These are phyloP conservation scores for Hypoxylon lenormandii DNA, from an alignment of 495 filamentous ascomycete species.

Conservation along the genomic window DNA sequence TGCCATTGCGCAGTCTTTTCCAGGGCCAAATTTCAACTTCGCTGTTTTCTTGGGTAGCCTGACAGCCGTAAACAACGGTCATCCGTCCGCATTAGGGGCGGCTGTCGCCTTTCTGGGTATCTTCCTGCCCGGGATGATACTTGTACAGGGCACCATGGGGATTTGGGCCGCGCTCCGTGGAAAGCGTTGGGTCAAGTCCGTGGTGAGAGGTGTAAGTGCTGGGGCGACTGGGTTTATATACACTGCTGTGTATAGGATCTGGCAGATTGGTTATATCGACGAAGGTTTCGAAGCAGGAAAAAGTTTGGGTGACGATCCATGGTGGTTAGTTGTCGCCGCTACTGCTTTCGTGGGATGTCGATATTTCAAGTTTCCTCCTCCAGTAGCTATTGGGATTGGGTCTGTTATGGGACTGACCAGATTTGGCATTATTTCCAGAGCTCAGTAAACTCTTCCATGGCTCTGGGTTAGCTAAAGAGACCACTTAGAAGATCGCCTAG, in stretches of 20 bases:
- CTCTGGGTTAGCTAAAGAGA: not conserved
- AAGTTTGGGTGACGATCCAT: conserved; percentile 74
- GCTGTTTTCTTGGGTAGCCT: conserved; percentile 80
- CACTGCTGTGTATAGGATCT: conserved; percentile 86
- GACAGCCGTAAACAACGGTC: conserved; percentile 57
- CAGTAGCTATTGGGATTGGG: conserved; percentile 74
- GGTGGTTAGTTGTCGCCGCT: conserved; percentile 78
- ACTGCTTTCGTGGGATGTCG: conserved; percentile 71
- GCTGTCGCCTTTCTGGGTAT: conserved; percentile 76
- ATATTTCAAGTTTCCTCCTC: conserved; percentile 71
- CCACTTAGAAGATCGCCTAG: not conserved
- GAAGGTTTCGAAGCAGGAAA: conserved; percentile 65
- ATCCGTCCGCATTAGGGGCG: conserved; percentile 59
- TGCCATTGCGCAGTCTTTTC: conserved; percentile 84
- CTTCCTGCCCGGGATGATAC: conserved; percentile 75
- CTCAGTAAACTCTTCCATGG: not conserved
- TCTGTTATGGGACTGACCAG: conserved; percentile 72
- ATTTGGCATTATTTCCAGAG: conserved; percentile 65
- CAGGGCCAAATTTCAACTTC: conserved; percentile 90
- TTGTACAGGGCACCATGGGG: conserved; percentile 75
- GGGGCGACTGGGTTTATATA: conserved; percentile 82
- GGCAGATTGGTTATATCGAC: conserved; percentile 78
- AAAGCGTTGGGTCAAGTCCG: conserved; percentile 65
- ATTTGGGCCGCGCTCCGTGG: conserved; percentile 73
- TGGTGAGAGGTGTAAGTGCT: conserved; percentile 78